Evolutionary conservation across 805 yeast genomes (phyloP), one percentile per base, ranked within the genome.

Genomic region (Ogataea ramenticola): DNA sequence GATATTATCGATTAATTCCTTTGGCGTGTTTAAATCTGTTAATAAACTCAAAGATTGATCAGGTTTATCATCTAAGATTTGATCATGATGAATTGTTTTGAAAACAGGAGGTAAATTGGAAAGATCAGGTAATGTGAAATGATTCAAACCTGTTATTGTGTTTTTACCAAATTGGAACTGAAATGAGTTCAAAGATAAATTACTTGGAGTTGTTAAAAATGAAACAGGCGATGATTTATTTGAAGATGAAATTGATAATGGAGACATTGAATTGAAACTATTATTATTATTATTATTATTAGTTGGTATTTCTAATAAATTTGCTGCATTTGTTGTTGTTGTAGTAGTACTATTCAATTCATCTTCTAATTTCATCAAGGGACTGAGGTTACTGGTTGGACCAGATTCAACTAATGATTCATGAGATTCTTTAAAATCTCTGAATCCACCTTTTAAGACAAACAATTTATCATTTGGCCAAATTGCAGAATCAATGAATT

Each of bases 21-120:
- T 54, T 15, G 47, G 44, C 7, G 54, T 50, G 11, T 57, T 36
- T n/a, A 55, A 24, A 6, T 43, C 24, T 2, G 60, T 54, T 14
- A 52, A 44, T 16, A 65, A 48, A 43, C 54, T 59, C 22, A 65
- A 38, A 2, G 57, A 41, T 6, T 46, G 36, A 43, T 63, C 69
- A 0, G 62, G 53, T 31, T 49, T 50, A 6, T 50, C 30, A 6
- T 59, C 44, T 22, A 65, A 39, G 11, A 64, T 46, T 52, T 80
- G 85, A 54, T 80, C 86, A 47, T 79, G 76, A 67, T 71, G 75
- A 36, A 73, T 57, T 7, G 71, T 64, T 49, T 69, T 69, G 57
- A 72, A 72, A 5, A n/a, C 14, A 30, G 75, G 64, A 50, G 72
- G 79, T 49, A 53, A 55, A 48, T 44, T 57, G 20, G 62, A 65